A percentile compares a stretch with the other conserved stretches of the same genome.
Conservation (phyloP, 441 rosid species). For the Codiaeum variegatum region DNA sequence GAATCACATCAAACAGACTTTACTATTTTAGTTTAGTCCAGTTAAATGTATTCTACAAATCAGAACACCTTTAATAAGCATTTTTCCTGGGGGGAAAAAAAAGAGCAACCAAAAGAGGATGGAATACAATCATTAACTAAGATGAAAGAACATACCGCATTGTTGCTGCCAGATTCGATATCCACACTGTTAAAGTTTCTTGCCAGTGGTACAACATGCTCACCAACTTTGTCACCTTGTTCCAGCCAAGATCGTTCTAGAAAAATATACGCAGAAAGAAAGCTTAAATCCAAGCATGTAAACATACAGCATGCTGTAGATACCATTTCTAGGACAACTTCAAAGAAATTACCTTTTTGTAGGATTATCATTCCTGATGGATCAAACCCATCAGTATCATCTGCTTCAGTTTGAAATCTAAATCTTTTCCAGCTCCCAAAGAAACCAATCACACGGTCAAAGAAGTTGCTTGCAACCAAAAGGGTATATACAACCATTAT, state of each 20-base stretch:
- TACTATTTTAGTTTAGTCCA: background rate
- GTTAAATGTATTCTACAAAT: background rate
- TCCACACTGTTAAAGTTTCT: slow-evolving; percentile 77
- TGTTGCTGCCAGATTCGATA: slow-evolving; percentile 52
- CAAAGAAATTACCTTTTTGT: slow-evolving; percentile 59
- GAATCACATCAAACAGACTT: slow-evolving; percentile 5
- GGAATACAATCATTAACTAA: background rate
- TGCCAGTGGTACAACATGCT: slow-evolving; percentile 86
- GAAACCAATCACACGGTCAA: slow-evolving; percentile 76
- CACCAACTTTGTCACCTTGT: slow-evolving; percentile 81
- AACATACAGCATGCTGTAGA: background rate
- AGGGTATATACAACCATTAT: slow-evolving; percentile 92
- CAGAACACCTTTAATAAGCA: background rate
- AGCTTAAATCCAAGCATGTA: background rate
- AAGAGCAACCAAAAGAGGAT: background rate
- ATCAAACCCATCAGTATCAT: slow-evolving; percentile 87
- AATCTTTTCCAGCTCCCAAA: slow-evolving; percentile 95
- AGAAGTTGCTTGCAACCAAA: slow-evolving; percentile 92
- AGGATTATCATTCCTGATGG: slow-evolving; percentile 89
- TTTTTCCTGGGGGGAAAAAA: background rate
- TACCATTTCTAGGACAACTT: background rate
- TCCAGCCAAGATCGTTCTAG: slow-evolving; percentile 91
- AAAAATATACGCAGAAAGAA: background rate
- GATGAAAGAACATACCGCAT: slow-evolving; percentile 37
- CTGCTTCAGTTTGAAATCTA: slow-evolving; percentile 74